Evolutionary conservation across 2,329 filamentous ascomycete genomes (phyloP).

Genomic region (Alternaria sp.): DNA sequence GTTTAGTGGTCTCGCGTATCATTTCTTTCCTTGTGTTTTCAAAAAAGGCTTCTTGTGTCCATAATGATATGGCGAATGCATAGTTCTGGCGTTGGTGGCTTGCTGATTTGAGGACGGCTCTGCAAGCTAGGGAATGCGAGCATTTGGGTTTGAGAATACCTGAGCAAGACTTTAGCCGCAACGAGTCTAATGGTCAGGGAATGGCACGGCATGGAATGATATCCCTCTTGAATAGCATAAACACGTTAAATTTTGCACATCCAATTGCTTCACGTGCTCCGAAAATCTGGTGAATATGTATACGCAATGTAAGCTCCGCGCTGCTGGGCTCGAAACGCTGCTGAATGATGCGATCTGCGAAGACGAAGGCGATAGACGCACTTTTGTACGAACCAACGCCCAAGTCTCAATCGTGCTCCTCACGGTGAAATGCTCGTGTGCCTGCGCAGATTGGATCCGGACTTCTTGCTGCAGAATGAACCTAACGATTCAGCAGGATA

Average conservation of each 20-base stretch:
- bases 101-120: neutral
- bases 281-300: neutral
- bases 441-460: neutral
- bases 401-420: neutral
- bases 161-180: neutral
- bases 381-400: no score
- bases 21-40: constrained; percentile 19
- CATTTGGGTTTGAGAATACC: neutral
- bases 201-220: neutral
- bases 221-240: constrained; percentile 4
- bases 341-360: neutral
- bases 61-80: constrained; percentile 19
- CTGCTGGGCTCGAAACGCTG: neutral
- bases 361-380: no score
- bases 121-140: constrained; percentile 4
- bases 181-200: neutral
- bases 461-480: neutral
- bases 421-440: neutral
- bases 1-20: neutral
- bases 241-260: constrained; percentile 1
- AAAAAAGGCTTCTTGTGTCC: constrained; percentile 27
- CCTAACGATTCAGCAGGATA: neutral
- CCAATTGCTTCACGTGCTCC: neutral
- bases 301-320: neutral
- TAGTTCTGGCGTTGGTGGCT: constrained; percentile 36